Base-by-base conservation (phyloP, 1,284 basidiomycete genomes). In the Sanghuangporus weigelae region DNA sequence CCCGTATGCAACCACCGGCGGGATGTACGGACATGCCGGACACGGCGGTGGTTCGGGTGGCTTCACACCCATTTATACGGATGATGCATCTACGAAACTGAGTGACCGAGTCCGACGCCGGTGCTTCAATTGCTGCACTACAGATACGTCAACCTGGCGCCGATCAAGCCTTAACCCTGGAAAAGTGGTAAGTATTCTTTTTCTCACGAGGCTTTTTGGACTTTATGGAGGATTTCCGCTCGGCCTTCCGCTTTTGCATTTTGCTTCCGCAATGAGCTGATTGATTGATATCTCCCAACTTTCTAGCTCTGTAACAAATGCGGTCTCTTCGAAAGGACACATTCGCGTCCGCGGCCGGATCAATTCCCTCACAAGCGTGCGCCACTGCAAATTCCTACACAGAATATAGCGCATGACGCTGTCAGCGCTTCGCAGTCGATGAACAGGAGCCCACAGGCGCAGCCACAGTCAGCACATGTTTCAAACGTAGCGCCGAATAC, bases 231-330 rank as follows among this genome's bases (percentile, higher is more conserved):
- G 21, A 1, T 46, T 46, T 46, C 44, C 44, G 21, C 44, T 19
- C 7, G 44, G 12, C 58, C 40, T 58, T 51, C 42, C 58, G 50
- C 60, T 10, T 38, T 61, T 16, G 31, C 21, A 23, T 40, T 56
- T 44, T 56, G 38, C 38, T 44, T 40, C 60, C 38, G 55, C 55
- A 50, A 40, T 19, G 61, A 31, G 56, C 26, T 64, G 39, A 63
- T 23, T 46, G 31, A 26, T 23, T 16, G 21, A 21, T 5, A 7
- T 14, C 56, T 63, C 46, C 31, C 59, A 26, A 49, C 46, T 63
- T 40, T 21, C 40, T 58, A 92, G 89, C 80, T 92, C n/a, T 92
- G 90, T 78, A 92, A 92, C 80, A 92, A 92, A 71, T 92, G 90
- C 70, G 90, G 90, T 23, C 76, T 92, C 8, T 92, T 92, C 69